Evolutionary conservation across 257 asterid species (phyloP).

Genomic region (Jasminum sambac): DNA sequence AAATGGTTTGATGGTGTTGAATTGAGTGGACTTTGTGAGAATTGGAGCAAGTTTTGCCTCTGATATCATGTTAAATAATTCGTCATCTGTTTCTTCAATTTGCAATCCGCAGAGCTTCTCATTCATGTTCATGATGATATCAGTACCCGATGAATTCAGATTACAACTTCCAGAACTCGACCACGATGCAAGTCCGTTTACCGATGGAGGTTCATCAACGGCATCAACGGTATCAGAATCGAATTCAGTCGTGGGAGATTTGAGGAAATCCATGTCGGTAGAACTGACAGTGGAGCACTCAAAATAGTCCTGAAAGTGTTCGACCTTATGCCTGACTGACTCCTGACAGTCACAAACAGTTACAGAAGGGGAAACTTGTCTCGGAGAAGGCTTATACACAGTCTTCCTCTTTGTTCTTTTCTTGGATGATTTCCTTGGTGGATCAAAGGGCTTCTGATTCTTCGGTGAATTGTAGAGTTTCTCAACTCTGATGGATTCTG

Average conservation of each 20-base stretch:
- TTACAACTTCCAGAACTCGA: conserved; percentile 44
- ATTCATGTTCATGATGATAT: conserved; percentile 59
- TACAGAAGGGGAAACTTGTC: conserved; percentile 21
- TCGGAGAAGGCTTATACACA: conserved; percentile 75
- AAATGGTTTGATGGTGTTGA: conserved; percentile 1
- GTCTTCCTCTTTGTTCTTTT: conserved; percentile 52
- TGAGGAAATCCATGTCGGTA: conserved; percentile 37
- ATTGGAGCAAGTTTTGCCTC: conserved; percentile 64
- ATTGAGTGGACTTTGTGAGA: conserved; percentile 41
- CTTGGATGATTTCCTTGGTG: conserved; percentile 52
- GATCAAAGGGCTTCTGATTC: conserved; percentile 38
- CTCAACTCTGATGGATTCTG: conserved; percentile 31
- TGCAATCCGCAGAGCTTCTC: conserved; percentile 22
- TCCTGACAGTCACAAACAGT: conserved; percentile 11
- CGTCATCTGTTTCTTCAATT: conserved; percentile 23
- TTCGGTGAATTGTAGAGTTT: conserved; percentile 30
- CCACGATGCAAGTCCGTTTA: conserved; percentile 29
- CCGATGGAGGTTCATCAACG: conserved; percentile 22
- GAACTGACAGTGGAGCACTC: conserved; percentile 28
- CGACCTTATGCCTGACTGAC: conserved; percentile 22
- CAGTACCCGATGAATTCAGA: conserved; percentile 46
- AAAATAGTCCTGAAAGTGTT: conserved; percentile 5
- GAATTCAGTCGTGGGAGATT: conserved; percentile 39
- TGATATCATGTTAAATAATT: conserved; percentile 32
- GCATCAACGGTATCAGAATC: conserved; percentile 34